Percentiles rank a stretch among this genome's conserved stretches.
Conservation (phyloP, 768 basidiomycete genomes). For the Butyriboletus loyo region DNA sequence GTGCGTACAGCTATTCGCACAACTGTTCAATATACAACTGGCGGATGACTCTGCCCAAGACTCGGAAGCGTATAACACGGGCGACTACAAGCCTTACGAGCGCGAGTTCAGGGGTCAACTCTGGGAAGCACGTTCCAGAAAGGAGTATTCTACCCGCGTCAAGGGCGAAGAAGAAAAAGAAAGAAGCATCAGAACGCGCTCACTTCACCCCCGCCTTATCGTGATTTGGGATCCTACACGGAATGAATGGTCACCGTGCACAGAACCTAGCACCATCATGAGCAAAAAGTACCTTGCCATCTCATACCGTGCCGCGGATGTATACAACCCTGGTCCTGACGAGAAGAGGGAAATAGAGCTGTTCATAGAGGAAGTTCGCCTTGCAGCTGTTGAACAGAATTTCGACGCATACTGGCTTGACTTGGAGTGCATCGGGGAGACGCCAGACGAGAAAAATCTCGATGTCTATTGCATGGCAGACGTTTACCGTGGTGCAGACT, state of each 20-base stretch:
- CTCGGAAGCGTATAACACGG: background rate
- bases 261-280: too few relatives aligned
- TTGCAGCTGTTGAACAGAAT: too few relatives aligned
- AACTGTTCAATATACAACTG: background rate
- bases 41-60: background rate
- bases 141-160: conserved; percentile 11
- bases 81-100: background rate
- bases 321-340: too few relatives aligned
- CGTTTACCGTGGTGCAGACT: background rate
- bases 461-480: background rate
- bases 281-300: too few relatives aligned
- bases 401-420: too few relatives aligned
- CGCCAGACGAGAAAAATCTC: background rate
- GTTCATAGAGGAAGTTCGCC: too few relatives aligned
- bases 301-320: too few relatives aligned
- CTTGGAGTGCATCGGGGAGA: background rate
- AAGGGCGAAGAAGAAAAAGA: background rate
- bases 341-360: too few relatives aligned
- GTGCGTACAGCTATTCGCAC: background rate
- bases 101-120: conserved; percentile 12
- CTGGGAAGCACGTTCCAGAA: conserved; percentile 22
- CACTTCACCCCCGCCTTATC: conserved; percentile 12
- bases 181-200: conserved; percentile 4
- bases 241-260: conserved; percentile 4
- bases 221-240: background rate